phyloP scores from a whole-genome alignment of 2,329 filamentous ascomycete genomes.

The Colletotrichum cuscutae region DNA sequence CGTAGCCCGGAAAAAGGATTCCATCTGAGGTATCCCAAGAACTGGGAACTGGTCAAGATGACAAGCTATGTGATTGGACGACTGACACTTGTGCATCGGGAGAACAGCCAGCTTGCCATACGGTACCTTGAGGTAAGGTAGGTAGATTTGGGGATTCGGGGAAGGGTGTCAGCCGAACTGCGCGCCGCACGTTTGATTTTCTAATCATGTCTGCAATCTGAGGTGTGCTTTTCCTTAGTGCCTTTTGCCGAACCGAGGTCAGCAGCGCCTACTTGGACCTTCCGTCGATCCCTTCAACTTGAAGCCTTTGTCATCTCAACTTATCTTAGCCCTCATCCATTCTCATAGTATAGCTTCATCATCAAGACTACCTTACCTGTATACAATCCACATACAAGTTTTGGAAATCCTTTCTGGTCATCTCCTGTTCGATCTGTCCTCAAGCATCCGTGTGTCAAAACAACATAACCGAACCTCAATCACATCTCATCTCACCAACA shows the following conservation, averaged over 20 bases:
- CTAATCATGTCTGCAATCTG: neutral
- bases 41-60: neutral
- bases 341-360: neutral
- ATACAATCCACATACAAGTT: neutral
- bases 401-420: no score
- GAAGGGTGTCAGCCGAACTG: neutral
- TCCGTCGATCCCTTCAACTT: neutral
- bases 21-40: neutral
- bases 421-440: neutral
- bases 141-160: neutral
- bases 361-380: neutral
- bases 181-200: neutral
- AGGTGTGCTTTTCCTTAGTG: neutral
- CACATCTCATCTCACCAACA: neutral
- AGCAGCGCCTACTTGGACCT: neutral
- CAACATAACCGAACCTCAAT: neutral
- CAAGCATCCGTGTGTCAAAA: neutral
- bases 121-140: neutral
- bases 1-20: neutral
- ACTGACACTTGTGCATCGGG: neutral
- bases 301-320: neutral
- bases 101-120: neutral
- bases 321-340: neutral
- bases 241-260: constrained; percentile 30
- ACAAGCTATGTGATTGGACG: constrained; percentile 1